Base-by-base conservation (phyloP, 805 yeast species). In the Soucietia sequanensis region DNA sequence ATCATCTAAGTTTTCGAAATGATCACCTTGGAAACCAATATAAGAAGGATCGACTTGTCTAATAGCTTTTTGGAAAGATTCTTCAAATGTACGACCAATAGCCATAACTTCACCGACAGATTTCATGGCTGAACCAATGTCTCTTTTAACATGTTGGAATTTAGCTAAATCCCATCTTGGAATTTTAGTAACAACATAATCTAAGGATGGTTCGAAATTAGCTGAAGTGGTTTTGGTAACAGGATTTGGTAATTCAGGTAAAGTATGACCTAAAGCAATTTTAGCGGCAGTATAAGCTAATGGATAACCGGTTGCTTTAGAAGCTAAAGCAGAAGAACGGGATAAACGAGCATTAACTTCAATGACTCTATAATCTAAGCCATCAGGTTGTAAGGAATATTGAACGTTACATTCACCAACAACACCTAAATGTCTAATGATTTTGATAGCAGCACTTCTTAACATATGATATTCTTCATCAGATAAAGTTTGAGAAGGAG, bases 71-170 rank as follows among this genome's bases (percentile, higher is more conserved):
- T 93, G 97, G 75, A 91, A 83, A 23, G 96, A 84, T 70, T 91
- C 99, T 71, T 91, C 99, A 59, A 91, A 91, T 46, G 81, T 91
- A 69, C 99, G 83, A 57, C 99, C 99, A 57, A 91, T 93, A 30
- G 96, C 95, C 99, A 91, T 91, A 40, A 91, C 99, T 68, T 91
- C 99, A 63, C 99, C 99, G 37, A 91, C 99, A 40, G 97, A 90
- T 66, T 91, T 91, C 99, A 91, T 91, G 28, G 97, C 81, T 7
- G 96, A 86, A 31, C 96, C 96, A 57, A 91, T 84, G 43, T 84
- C 88, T 63, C 96, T 80, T 62, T 87, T 85, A 44, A 91, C 99
- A 56, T 88, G 95, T 61, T 85, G 95, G 73, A 91, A 93, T 75
- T 91, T 91, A 49, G 93, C 65, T 62, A 91, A 72, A 72, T 91